Conservation (phyloP, 768 basidiomycete species). For the Pholiota molesta region DNA sequence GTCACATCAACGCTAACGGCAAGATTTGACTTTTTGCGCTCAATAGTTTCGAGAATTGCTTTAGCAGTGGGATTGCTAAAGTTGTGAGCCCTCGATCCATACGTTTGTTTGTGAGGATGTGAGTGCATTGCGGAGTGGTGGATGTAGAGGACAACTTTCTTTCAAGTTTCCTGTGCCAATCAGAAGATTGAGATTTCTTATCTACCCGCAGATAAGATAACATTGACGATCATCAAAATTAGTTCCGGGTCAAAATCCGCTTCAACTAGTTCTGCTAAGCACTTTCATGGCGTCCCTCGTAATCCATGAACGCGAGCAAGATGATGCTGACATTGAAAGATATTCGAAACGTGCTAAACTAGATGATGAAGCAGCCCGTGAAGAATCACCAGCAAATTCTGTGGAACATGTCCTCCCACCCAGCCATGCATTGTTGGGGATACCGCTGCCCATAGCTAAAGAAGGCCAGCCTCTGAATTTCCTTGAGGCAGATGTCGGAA, state of each 20-base stretch:
- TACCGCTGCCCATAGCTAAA: conserved; percentile 50
- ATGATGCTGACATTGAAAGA: conserved; percentile 45
- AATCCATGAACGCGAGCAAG: conserved; percentile 55
- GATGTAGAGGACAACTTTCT: background rate
- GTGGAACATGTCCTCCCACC: conserved; percentile 61
- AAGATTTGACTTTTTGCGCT: conserved; percentile 87
- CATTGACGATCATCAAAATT: conserved; percentile 4
- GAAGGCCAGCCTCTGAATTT: conserved; percentile 59
- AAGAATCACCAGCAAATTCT: conserved; percentile 9
- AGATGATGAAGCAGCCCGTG: conserved; percentile 26
- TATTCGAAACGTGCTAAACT: conserved; percentile 47
- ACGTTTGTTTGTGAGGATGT: conserved; percentile 49
- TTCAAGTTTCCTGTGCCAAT: too few species aligned
- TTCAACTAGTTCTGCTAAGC: background rate
- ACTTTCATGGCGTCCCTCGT: conserved; percentile 32
- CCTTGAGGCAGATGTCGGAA: conserved; percentile 85
- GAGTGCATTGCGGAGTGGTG: conserved; percentile 32
- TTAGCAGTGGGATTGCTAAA: conserved; percentile 79
- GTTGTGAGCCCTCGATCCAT: conserved; percentile 58
- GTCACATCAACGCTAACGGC: conserved; percentile 97
- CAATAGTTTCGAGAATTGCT: conserved; percentile 78
- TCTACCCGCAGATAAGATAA: conserved; percentile 20
- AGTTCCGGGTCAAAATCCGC: background rate
- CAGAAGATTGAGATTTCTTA: too few species aligned
- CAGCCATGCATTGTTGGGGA: conserved; percentile 71